Base-by-base conservation (phyloP, 768 basidiomycete species). In the Hericium erinaceus region DNA sequence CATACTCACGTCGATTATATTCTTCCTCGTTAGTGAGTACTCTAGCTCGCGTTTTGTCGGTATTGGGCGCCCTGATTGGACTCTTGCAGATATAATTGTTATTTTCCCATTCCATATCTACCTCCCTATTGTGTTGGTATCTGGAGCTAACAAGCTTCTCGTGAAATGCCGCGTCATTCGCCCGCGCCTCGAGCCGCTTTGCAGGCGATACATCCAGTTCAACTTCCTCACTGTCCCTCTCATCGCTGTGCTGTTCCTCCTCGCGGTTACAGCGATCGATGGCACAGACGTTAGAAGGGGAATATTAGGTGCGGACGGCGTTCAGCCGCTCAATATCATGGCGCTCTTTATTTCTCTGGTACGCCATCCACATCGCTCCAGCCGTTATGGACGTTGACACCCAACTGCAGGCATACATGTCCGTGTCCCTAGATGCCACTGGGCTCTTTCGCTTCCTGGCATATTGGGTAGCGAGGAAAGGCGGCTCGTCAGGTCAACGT, bases 291-390 rank as follows among this genome's bases (percentile, higher is more conserved):
- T 95, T 40, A 78, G 85, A 15, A 72, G 80, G 58, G 95, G 95
- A 1, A 91, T 95, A 54, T 82, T 95, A 11, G 88, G 88, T 6
- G 75, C 77, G 0, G 85, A 85, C 58, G 87, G 87, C 3, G 80
- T 98, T 24, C 82, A 88, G 62, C 95, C 95, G 0, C 90, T 94
- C 66, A 91, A 97, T 67, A 94, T 98, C 61, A 81, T 98, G 69
- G 90, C 92, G 24, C 74, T 98, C 1, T 98, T 98, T 72, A 84
- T 92, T 64, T 91, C 89, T 2, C 76, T 97, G 52, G 92, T 71
- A 46, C 41, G 65, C 74, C 15, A 1, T 8, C 33, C 9, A 8
- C 33, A 10, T 33, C 1, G 9, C 33, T 33, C 0, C 33, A 26
- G 55, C 13, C 37, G 28, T 15, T n/a, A 10, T n/a, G 11, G 2